Evolutionary conservation across 2,329 filamentous ascomycete species (phyloP).

Genomic region (Penicillium sp.): DNA sequence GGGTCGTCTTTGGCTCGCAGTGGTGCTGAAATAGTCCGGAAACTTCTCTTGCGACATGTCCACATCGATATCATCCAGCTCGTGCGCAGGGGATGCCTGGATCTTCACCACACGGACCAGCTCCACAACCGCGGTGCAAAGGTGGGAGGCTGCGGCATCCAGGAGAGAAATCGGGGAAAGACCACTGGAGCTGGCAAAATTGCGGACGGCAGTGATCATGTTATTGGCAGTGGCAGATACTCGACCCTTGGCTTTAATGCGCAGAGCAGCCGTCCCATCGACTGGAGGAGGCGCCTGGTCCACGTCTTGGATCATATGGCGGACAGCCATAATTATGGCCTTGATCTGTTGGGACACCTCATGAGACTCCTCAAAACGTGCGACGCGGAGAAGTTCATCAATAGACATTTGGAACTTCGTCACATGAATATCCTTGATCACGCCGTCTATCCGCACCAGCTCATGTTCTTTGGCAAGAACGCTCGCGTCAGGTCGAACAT

Average conservation of each 20-base stretch:
- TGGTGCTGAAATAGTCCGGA: slow-evolving; percentile 63
- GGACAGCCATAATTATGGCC: slow-evolving; percentile 74
- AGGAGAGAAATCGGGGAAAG: slow-evolving; percentile 89
- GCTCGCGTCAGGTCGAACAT: slow-evolving; percentile 41
- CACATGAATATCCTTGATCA: slow-evolving; percentile 87
- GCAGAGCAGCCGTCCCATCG: slow-evolving; percentile 57
- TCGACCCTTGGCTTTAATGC: slow-evolving; percentile 69
- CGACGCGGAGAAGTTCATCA: slow-evolving; percentile 79
- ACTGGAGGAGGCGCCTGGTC: slow-evolving; percentile 56
- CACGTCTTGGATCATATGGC: slow-evolving; percentile 80
- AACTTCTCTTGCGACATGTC: slow-evolving; percentile 64
- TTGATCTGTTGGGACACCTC: slow-evolving; percentile 84
- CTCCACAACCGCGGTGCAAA: slow-evolving; percentile 82
- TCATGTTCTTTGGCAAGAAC: slow-evolving; percentile 66
- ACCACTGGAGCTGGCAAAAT: slow-evolving; percentile 77
- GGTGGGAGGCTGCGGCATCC: slow-evolving; percentile 87
- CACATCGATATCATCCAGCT: slow-evolving; percentile 76
- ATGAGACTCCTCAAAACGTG: slow-evolving; percentile 69
- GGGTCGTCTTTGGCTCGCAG: slow-evolving; percentile 48
- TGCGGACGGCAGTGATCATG: slow-evolving; percentile 90
- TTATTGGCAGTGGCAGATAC: slow-evolving; percentile 95
- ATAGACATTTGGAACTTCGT: slow-evolving; percentile 94
- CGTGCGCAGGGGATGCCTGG: slow-evolving; percentile 67
- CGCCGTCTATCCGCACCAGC: slow-evolving; percentile 67
- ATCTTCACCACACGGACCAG: slow-evolving; percentile 82